Evolutionary conservation across 805 yeast species (phyloP), one percentile per base, ranked within the genome.

Genomic region (Candida nonsorbophila): DNA sequence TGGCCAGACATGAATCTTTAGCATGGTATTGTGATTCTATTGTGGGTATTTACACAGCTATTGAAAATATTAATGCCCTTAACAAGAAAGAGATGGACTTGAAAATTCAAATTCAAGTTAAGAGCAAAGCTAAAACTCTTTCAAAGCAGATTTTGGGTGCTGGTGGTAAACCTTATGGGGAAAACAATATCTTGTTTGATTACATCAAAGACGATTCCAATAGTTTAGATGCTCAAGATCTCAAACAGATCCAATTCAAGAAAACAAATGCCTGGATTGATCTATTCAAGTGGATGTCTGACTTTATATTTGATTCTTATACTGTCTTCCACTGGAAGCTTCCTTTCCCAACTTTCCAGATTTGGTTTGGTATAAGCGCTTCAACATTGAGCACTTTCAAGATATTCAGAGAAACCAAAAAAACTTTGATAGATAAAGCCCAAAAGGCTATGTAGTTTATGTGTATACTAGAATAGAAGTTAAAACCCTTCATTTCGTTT

Each of bases 11-110:
- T 48, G 85, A 78, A 51, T 62, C 77, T 2, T 56, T 72, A 21
- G 76, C 84, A 0, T 81, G 90, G 88, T 77, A 77, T 55, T 66
- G 67, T 31, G 83, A 77, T 44, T 74, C 83, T 12, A 39, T 80
- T 33, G 49, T 78, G 10, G 76, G 76, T 1, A 48, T 79, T 28
- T 72, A 74, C 47, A 68, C 68, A 32, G 71, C 76, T 14, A 65
- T 67, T 46, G 54, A 50, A 11, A 60, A 62, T 30, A 53, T 74
- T 29, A 55, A 56, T 23, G 45, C 45, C n/a, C 54, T 74, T 14
- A 51, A 55, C 9, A 69, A 62, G 24, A 64, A 65, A 39, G 81
- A 77, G 42, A 54, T 67, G 40, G 77, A 74, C 30, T 38, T 77
- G 18, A 66, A 61, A 37, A 70, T 80, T 25, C 80, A 72, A 47